Evolutionary conservation across 305 asterid species (phyloP).

Genomic region (Salvia sclarea): DNA sequence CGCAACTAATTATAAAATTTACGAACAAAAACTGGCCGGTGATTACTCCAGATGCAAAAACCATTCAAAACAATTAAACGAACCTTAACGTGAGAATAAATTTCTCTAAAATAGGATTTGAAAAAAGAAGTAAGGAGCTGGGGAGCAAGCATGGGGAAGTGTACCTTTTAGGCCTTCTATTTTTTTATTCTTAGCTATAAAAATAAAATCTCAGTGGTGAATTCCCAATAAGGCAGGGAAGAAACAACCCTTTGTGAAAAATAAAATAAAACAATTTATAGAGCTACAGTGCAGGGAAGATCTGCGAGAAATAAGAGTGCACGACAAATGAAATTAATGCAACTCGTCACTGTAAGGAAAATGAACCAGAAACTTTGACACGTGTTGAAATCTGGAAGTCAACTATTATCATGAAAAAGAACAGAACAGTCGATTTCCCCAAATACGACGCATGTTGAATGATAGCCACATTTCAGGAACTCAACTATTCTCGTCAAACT

Average conservation of each 20-base stretch:
- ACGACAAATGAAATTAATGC: neutral
- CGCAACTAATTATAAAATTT: neutral
- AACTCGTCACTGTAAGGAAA: neutral
- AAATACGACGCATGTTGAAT: too few relatives aligned
- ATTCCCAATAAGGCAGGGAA: constrained; percentile 1
- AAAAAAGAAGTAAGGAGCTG: neutral
- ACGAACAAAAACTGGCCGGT: neutral
- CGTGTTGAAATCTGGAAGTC: constrained; percentile 8
- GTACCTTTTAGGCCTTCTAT: neutral
- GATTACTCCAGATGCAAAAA: neutral
- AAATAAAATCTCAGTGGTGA: neutral
- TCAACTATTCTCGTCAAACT: neutral
- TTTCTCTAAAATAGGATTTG: neutral
- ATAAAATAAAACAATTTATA: neutral
- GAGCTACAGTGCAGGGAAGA: neutral
- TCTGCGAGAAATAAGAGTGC: constrained; percentile 4
- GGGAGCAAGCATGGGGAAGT: neutral
- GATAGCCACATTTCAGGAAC: too few relatives aligned
- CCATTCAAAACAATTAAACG: too few relatives aligned
- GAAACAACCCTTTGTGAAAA: constrained; percentile 1
- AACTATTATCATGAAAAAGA: neutral
- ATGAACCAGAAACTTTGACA: neutral
- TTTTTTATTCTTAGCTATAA: neutral
- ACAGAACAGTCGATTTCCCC: neutral
- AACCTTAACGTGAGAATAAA: neutral